Evolutionary conservation across 2,329 filamentous ascomycete genomes (phyloP).

Genomic region (Septoria petroselini): DNA sequence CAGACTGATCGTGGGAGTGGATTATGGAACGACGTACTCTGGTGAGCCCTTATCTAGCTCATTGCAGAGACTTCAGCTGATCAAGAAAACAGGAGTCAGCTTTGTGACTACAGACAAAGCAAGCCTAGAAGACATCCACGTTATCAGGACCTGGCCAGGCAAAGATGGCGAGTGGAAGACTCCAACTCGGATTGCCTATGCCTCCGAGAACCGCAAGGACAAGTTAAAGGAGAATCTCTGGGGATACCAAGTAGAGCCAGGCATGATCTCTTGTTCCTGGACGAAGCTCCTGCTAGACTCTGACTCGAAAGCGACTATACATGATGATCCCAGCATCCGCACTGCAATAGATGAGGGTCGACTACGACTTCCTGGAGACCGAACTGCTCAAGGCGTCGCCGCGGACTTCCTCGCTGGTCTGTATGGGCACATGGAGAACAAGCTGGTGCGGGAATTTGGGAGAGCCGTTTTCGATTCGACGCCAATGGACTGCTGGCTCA

Average conservation of each 20-base stretch:
- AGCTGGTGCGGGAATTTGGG: slow-evolving; percentile 12
- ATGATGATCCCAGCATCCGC: slow-evolving; percentile 19
- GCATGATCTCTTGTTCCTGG: slow-evolving; percentile 21
- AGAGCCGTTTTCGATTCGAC: slow-evolving; percentile 16
- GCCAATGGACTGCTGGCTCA: slow-evolving; percentile 31
- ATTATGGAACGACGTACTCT: slow-evolving; percentile 16
- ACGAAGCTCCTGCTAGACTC: slow-evolving; percentile 21
- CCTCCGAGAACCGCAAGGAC: slow-evolving; percentile 14
- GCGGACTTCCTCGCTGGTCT: slow-evolving; percentile 12
- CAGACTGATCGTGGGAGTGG: slow-evolving; percentile 19
- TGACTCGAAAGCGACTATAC: background rate
- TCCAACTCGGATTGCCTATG: slow-evolving; percentile 21
- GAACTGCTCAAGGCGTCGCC: slow-evolving; percentile 12
- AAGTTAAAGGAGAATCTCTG: slow-evolving; percentile 5
- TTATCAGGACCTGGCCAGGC: slow-evolving; percentile 19
- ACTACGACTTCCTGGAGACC: slow-evolving; percentile 14
- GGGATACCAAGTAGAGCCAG: slow-evolving; percentile 17
- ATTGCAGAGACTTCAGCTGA: slow-evolving; percentile 5
- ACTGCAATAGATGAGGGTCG: slow-evolving; percentile 18
- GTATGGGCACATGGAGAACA: slow-evolving; percentile 14
- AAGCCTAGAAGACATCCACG: slow-evolving; percentile 20
- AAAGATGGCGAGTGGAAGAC: slow-evolving; percentile 20
- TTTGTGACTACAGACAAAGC: slow-evolving; percentile 22
- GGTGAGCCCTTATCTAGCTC: background rate
- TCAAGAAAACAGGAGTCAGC: slow-evolving; percentile 18